Evolutionary conservation across 148 eudicot genomes (phyloP).

Genomic region (Vaccinium vitisidaea): DNA sequence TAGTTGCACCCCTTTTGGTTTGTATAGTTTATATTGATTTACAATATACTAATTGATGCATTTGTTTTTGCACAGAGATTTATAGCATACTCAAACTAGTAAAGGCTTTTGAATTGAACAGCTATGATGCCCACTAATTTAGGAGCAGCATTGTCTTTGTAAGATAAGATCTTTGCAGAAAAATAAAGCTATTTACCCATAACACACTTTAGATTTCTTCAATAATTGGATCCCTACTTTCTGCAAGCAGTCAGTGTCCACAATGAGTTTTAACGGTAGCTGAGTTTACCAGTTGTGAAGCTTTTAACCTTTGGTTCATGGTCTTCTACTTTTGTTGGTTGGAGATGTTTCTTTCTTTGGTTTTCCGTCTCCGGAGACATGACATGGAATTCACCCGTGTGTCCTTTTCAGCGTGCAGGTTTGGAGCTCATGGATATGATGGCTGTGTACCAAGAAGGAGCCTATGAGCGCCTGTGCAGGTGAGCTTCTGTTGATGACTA

Average conservation of each 20-base stretch:
- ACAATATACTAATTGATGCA: too few relatives aligned
- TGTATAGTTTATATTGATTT: too few relatives aligned
- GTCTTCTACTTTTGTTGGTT: constrained; percentile 10
- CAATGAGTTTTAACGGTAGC: not conserved
- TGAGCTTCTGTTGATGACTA: constrained; percentile 27
- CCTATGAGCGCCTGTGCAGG: constrained; percentile 99
- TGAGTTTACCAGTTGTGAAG: not conserved
- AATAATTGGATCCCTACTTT: not conserved
- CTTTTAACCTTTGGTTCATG: not conserved
- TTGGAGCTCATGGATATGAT: constrained; percentile 99
- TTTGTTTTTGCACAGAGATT: too few relatives aligned
- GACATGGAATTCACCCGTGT: constrained; percentile 24
- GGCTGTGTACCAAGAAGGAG: constrained; percentile 99
- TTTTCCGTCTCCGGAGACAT: not conserved
- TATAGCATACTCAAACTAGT: too few relatives aligned
- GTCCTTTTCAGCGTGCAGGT: constrained; percentile 83
- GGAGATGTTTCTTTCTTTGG: not conserved
- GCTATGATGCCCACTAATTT: not conserved
- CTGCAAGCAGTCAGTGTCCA: not conserved
- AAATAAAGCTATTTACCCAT: not conserved
- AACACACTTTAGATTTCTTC: not conserved
- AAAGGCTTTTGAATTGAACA: too few relatives aligned
- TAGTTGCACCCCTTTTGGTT: not conserved
- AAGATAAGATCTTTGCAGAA: not conserved
- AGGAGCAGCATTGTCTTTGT: not conserved